These are phyloP conservation scores for Nakazawaea ishiwadae DNA, from an alignment of 805 yeast genomes.

Conservation along the genomic window DNA sequence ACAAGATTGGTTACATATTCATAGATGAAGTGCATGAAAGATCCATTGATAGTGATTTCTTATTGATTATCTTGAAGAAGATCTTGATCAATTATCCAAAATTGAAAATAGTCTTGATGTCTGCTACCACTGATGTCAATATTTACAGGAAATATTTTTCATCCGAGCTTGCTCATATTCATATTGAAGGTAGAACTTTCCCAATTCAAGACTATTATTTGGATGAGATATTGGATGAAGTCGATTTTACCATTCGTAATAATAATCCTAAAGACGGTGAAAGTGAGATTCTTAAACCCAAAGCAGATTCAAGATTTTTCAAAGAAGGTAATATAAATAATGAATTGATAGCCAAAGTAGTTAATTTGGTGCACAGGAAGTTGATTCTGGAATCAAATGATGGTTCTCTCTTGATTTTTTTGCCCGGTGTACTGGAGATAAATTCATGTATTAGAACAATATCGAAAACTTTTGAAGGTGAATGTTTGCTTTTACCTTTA, in stretches of 20 bases:
- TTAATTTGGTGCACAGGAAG: slow-evolving; percentile 45
- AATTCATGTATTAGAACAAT: slow-evolving; percentile 51
- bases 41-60: slow-evolving; percentile 84
- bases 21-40: slow-evolving; percentile 98
- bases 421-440: slow-evolving; percentile 92
- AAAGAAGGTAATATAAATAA: slow-evolving; percentile 67
- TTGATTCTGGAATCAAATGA: slow-evolving; percentile 34
- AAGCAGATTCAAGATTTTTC: slow-evolving; percentile 63
- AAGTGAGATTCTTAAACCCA: slow-evolving; percentile 44
- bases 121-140: slow-evolving; percentile 82
- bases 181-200: slow-evolving; percentile 90
- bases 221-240: slow-evolving; percentile 54
- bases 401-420: slow-evolving; percentile 80
- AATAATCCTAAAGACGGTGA: slow-evolving; percentile 21
- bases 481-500: slow-evolving; percentile 58
- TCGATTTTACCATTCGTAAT: slow-evolving; percentile 50
- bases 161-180: slow-evolving; percentile 53
- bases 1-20: slow-evolving; percentile 62
- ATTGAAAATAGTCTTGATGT: slow-evolving; percentile 77
- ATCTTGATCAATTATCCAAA: slow-evolving; percentile 46
- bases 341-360: slow-evolving; percentile 59
- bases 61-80: slow-evolving; percentile 70
- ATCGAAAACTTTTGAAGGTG: slow-evolving; percentile 16
- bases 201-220: slow-evolving; percentile 79
- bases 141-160: slow-evolving; percentile 66